Evolutionary conservation across 2,329 filamentous ascomycete species (phyloP), one percentile per base, ranked within the genome.

Genomic region (Apiospora rasikravindrae): DNA sequence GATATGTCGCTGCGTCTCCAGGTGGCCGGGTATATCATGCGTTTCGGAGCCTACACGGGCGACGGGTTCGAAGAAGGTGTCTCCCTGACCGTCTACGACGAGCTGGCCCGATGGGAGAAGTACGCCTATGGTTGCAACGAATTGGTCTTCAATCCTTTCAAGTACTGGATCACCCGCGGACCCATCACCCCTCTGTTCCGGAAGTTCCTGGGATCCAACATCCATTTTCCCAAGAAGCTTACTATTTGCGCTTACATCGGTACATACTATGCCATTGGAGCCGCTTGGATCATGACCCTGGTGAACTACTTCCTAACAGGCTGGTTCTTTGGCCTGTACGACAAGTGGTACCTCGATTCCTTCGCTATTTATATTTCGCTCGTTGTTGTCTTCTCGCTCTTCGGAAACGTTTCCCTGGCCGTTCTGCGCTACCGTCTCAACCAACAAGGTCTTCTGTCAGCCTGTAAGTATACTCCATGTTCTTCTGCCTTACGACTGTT

Each of bases 61-160:
- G 90, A 92, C n/a, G 92, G 91, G 68, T 95, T 94, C 86, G 92
- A 94, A 80, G 93, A 96, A 80, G 93, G 94, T 75, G 93, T 96
- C 70, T 95, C 93, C 1, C 85, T 96, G 71, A 96, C 93, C 0
- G 93, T 96, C 13, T 95, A 96, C 79, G 93, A 96, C 81, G 94
- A 96, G 81, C 86, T 96, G 73, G 92, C 93, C 1, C 91, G 93
- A 72, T 96, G 94, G 93, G 93, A 96, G 79, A 96, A 96, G 82
- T 95, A 95, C 80, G 94, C 93, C 3, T 95, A 94, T 77, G 93
- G 93, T 49, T 95, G 94, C 83, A 94, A 93, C 80, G 93, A 95
- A 83, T 86, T 96, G 72, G 86, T 96, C 72, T 96, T 96, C 85
- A 88, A 96, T 79, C 94, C 93, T 3, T 85, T 96, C 73, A 88